Base-by-base conservation (phyloP, 2,329 filamentous ascomycete genomes). In the Nannizzia gypsea region DNA sequence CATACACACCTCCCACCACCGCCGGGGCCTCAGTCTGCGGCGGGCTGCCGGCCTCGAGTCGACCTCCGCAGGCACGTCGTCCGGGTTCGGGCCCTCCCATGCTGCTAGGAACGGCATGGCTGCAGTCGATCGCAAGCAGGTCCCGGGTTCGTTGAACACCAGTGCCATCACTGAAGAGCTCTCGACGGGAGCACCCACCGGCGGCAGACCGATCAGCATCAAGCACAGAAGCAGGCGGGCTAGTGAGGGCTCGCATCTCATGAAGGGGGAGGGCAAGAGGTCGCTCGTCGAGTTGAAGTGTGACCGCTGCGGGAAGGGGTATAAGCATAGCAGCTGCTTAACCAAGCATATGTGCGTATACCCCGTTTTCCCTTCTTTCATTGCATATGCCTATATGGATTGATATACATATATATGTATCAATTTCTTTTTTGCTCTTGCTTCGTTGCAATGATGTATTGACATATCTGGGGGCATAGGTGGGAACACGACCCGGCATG, bases 251-350 rank as follows among this genome's bases (percentile, higher is more conserved):
- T 89, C 92, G 66, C 85, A 88, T 67, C 80, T 92, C 64, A 78
- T 81, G 68, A 95, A 93, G 76, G 86, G 87, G 67, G 88, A 92
- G 69, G 81, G 83, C 66, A 86, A 84, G 78, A 91, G 90, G 77
- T 82, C 83, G 74, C 88, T 84, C 70, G 84, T 86, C 70, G 92
- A 97, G 74, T 84, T 99, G 72, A 90, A 88, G 76, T 99, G 93
- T 80, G 90, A 96, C 73, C 92, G 91, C 77, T 99, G 93, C 80
- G 92, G 92, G 76, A 99, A 99, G 83, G 90, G 90, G 78, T 99
- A 99, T 84, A 99, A 99, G 85, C 93, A 99, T 83, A 95, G 91
- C 85, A 97, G 93, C 81, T 99, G 93, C 85, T 85, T 99, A 81
- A 95, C 89, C 74, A 99, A 97, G 84, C 93, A 99, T 86, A 87